Percentiles rank a stretch among this genome's conserved stretches.
phyloP scores from a whole-genome alignment of 2,329 filamentous ascomycete genomes.

The Nemania sp. region DNA sequence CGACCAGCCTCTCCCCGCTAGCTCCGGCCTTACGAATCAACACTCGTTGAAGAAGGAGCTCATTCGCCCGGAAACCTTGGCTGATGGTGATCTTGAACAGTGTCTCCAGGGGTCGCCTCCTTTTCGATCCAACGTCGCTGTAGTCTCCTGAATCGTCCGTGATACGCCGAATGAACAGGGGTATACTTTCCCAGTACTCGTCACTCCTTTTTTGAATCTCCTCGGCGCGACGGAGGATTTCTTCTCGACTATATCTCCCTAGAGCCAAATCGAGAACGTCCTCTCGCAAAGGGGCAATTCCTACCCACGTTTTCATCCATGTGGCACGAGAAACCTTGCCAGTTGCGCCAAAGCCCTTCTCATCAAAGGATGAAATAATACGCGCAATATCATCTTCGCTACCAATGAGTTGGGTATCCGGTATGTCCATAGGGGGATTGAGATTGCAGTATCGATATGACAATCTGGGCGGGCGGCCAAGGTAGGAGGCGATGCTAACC shows the following conservation, averaged over 20 bases:
- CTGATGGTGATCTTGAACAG: slow-evolving; percentile 44
- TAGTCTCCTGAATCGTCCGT: slow-evolving; percentile 42
- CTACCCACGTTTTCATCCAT: slow-evolving; percentile 46
- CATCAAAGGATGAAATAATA: slow-evolving; percentile 46
- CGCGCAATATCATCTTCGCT: slow-evolving; percentile 46
- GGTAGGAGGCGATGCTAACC: slow-evolving; percentile 49
- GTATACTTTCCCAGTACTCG: slow-evolving; percentile 46
- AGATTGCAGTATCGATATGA: slow-evolving; percentile 52
- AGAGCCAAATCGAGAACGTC: slow-evolving; percentile 54
- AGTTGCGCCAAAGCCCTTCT: slow-evolving; percentile 47
- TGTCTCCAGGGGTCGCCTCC: slow-evolving; percentile 44
- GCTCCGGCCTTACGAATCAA: slow-evolving; percentile 52
- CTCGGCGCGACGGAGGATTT: slow-evolving; percentile 46
- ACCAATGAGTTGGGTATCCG: slow-evolving; percentile 45
- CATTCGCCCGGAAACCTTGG: slow-evolving; percentile 46
- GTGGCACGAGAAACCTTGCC: slow-evolving; percentile 45
- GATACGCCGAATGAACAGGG: slow-evolving; percentile 44
- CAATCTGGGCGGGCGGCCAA: slow-evolving; percentile 52
- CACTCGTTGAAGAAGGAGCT: slow-evolving; percentile 52
- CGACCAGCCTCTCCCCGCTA: slow-evolving; percentile 50
- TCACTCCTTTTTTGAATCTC: slow-evolving; percentile 43
- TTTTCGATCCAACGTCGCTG: slow-evolving; percentile 21
- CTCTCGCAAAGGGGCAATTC: slow-evolving; percentile 48
- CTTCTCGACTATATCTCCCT: slow-evolving; percentile 49
- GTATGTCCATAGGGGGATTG: slow-evolving; percentile 48